Conservation (phyloP, 2,329 filamentous ascomycete species). For the Cladosporium sphaerospermum region DNA sequence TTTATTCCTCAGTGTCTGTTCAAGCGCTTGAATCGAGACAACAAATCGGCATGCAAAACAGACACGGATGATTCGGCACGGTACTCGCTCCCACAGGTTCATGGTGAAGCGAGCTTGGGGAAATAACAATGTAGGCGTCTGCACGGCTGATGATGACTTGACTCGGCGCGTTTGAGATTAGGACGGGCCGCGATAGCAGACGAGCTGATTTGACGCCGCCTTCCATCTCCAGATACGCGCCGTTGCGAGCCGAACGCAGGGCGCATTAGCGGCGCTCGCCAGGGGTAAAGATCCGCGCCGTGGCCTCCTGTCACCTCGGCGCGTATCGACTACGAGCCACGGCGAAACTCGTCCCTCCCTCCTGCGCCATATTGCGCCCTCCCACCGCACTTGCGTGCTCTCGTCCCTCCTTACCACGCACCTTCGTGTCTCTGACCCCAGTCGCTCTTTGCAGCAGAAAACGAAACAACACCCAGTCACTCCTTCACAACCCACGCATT, state of each 20-base stretch:
- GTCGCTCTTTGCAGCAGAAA: constrained; percentile 10
- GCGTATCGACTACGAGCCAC: constrained; percentile 8
- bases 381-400: constrained; percentile 3
- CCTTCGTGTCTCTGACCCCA: constrained; percentile 3
- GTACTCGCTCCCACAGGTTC: too few species aligned
- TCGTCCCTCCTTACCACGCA: constrained; percentile 3
- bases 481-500: constrained; percentile 1
- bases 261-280: neutral
- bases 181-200: neutral
- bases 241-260: neutral
- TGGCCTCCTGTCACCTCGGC: constrained; percentile 1
- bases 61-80: too few species aligned
- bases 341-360: neutral
- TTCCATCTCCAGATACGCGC: neutral
- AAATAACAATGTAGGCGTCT: too few species aligned
- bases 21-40: too few species aligned
- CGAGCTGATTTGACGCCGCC: neutral
- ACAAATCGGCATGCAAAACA: too few species aligned
- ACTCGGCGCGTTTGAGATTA: neutral
- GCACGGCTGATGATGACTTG: neutral
- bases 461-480: neutral
- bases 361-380: neutral
- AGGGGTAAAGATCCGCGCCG: constrained; percentile 6
- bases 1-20: too few species aligned
- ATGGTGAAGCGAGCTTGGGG: too few species aligned